A percentile compares a stretch with the other conserved stretches of the same genome.
These are phyloP conservation scores for Apocynum venetum DNA, from an alignment of 257 asterid genomes.

Conservation along the genomic window DNA sequence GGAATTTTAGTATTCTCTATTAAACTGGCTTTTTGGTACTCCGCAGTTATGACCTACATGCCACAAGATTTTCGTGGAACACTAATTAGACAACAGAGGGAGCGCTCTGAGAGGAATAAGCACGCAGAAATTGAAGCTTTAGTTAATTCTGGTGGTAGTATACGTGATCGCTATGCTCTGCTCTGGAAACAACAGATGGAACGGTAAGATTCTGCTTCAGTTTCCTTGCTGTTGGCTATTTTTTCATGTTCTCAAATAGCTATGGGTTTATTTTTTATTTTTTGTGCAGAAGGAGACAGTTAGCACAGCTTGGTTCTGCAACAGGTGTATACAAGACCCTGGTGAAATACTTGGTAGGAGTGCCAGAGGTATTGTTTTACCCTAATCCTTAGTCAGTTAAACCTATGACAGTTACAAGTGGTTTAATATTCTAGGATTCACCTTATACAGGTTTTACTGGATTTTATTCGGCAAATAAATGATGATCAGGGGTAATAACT, in stretches of 20 bases:
- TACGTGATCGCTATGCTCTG: conserved; percentile 71
- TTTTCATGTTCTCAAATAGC: conserved; percentile 9
- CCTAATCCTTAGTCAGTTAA: not conserved
- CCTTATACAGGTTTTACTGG: conserved; percentile 83
- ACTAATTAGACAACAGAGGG: conserved; percentile 90
- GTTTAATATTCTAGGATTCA: conserved; percentile 1
- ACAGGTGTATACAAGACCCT: conserved; percentile 94
- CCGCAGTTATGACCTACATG: conserved; percentile 93
- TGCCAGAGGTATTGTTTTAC: conserved; percentile 64
- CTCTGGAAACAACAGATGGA: conserved; percentile 98
- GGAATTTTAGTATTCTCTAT: not conserved
- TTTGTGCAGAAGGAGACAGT: conserved; percentile 75
- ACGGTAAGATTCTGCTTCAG: conserved; percentile 36
- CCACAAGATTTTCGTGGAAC: conserved; percentile 98
- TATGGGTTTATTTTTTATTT: conserved; percentile 8
- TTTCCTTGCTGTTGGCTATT: conserved; percentile 5
- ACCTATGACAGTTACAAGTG: not conserved
- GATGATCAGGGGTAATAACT: conserved; percentile 91
- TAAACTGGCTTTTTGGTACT: conserved; percentile 4
- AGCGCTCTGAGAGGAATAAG: conserved; percentile 96
- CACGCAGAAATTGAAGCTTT: conserved; percentile 82
- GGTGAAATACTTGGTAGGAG: conserved; percentile 95
- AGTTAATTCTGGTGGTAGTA: conserved; percentile 80
- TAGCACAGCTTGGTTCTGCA: conserved; percentile 98
- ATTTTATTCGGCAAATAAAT: conserved; percentile 81